Conservation (phyloP, 2,329 filamentous ascomycete genomes). For the Fusarium udum region DNA sequence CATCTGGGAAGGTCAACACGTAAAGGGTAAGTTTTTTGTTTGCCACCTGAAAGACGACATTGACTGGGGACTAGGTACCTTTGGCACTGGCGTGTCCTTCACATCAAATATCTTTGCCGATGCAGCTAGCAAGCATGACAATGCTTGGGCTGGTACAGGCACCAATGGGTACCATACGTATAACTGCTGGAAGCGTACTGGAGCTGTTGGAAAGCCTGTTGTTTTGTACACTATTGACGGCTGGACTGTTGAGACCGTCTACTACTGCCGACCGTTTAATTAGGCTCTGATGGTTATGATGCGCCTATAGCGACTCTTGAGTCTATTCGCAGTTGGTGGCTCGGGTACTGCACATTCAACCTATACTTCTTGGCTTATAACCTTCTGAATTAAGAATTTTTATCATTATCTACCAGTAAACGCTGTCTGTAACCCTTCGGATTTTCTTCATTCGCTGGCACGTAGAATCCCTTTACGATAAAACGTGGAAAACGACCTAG, state of each 20-base stretch:
- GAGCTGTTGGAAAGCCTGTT: not conserved
- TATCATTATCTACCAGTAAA: not conserved
- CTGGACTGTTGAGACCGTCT: not conserved
- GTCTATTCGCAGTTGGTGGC: accelerated
- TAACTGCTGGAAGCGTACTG: not conserved
- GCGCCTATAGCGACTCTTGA: accelerated
- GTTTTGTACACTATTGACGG: not conserved
- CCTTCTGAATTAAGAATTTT: accelerated
- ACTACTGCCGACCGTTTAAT: not conserved
- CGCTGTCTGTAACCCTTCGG: accelerated
- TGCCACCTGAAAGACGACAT: accelerated
- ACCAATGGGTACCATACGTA: not conserved
- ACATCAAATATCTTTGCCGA: conserved; percentile 2
- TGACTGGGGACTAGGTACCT: not conserved
- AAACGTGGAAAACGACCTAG: not conserved
- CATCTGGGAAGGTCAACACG: not conserved
- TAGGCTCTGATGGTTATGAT: not conserved
- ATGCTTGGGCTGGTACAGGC: not conserved
- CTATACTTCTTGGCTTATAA: not conserved
- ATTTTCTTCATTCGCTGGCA: accelerated
- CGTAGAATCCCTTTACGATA: accelerated
- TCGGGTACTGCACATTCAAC: accelerated
- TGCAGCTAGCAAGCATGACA: not conserved
- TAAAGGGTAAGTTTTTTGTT: not conserved
- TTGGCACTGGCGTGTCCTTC: not conserved